Conservation (phyloP, 352 stramenopile genomes). For the Aphanomyces euteiches region DNA sequence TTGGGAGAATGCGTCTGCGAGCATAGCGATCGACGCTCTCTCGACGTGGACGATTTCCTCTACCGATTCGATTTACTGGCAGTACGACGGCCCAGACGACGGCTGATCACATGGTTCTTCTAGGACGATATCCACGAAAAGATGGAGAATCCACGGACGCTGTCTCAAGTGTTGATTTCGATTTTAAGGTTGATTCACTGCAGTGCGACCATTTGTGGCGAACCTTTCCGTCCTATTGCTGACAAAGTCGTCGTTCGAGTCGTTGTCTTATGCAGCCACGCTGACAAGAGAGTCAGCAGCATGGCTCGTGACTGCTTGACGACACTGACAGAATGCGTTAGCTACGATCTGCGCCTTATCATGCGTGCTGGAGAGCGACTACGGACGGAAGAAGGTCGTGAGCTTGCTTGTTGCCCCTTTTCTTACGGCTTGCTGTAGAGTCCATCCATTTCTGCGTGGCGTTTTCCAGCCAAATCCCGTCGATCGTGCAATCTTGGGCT, state of each 20-base stretch:
- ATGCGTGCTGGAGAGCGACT: background rate
- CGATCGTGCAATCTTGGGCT: slow-evolving; percentile 8
- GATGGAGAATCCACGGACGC: slow-evolving; percentile 11
- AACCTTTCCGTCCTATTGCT: slow-evolving; percentile 10
- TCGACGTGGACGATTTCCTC: slow-evolving; percentile 19
- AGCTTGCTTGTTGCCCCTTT: background rate
- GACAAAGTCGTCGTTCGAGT: slow-evolving; percentile 15
- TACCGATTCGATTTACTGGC: slow-evolving; percentile 17
- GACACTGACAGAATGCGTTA: background rate
- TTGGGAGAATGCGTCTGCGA: background rate
- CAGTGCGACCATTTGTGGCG: slow-evolving; percentile 10
- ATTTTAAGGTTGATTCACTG: background rate
- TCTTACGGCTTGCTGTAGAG: background rate
- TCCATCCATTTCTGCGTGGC: background rate
- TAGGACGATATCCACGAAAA: slow-evolving; percentile 21
- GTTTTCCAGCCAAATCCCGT: slow-evolving; percentile 17
- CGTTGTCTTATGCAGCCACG: slow-evolving; percentile 16
- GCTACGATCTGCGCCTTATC: slow-evolving; percentile 11
- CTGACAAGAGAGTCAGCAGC: background rate
- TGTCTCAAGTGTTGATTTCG: slow-evolving; percentile 1
- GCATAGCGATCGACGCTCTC: background rate
- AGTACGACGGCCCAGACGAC: background rate
- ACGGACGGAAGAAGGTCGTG: background rate
- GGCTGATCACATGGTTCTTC: background rate
- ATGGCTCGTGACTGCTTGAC: slow-evolving; percentile 14